Conservation (phyloP, 2,329 filamentous ascomycete genomes). For the Diaporthe ampelina region DNA sequence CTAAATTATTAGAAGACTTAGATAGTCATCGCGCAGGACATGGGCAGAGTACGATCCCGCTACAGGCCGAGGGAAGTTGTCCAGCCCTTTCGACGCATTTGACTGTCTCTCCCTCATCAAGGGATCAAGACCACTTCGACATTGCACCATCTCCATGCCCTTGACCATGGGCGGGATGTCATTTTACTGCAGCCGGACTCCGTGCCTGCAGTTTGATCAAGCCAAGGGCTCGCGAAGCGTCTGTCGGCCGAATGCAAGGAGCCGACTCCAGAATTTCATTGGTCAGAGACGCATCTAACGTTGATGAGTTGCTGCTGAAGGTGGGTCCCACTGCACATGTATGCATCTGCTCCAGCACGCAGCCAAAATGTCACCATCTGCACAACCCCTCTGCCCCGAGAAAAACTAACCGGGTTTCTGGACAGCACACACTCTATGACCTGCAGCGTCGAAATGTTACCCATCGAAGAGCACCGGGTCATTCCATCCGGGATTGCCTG, state of each 20-base stretch:
- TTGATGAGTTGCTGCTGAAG: not conserved
- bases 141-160: not conserved
- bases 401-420: conserved; percentile 11
- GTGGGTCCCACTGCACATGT: not conserved
- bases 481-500: not conserved
- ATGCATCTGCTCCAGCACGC: not conserved
- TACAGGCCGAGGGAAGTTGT: not conserved
- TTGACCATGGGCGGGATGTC: too few species aligned
- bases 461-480: too few species aligned
- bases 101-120: not conserved
- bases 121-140: not conserved
- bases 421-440: not conserved
- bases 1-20: not conserved
- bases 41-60: not conserved
- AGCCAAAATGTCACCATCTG: not conserved
- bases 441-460: not conserved
- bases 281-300: not conserved
- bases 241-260: not conserved
- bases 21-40: too few species aligned
- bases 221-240: not conserved
- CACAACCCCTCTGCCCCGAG: not conserved
- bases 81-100: not conserved
- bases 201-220: conserved; percentile 19
- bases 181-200: not conserved
- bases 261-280: not conserved